Percentiles rank a stretch among this genome's conserved stretches.
Conservation (phyloP, 139 green algal species). For the Chlorella sp. region DNA sequence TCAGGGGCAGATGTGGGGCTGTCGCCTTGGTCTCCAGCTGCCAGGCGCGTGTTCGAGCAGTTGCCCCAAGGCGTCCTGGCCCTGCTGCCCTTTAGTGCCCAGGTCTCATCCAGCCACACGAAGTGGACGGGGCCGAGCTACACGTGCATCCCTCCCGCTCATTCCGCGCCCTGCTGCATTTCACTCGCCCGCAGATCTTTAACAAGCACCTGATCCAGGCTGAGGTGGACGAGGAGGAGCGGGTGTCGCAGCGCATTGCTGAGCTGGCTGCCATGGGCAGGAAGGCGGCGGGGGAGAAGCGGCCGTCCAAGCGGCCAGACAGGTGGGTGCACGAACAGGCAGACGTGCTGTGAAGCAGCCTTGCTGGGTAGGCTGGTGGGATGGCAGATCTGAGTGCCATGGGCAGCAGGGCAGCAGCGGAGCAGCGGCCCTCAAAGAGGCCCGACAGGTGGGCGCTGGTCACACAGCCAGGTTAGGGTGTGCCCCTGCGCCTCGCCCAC, state of each 20-base stretch:
- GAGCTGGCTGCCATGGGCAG: not conserved
- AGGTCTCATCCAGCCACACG: too few species aligned
- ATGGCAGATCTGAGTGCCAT: not conserved
- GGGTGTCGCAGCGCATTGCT: not conserved
- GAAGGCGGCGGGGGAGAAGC: not conserved
- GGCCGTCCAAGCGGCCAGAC: not conserved
- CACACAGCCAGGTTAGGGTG: too few species aligned
- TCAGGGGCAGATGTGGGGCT: too few species aligned
- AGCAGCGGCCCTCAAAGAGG: not conserved
- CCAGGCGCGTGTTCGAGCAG: too few species aligned
- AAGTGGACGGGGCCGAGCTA: too few species aligned
- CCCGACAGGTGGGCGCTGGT: too few species aligned
- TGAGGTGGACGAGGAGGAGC: constrained; percentile 22
- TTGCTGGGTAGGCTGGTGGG: not conserved
- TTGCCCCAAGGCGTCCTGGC: too few species aligned
- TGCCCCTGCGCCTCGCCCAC: too few species aligned
- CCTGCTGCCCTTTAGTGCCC: too few species aligned
- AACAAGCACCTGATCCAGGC: constrained; percentile 19
- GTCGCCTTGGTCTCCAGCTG: too few species aligned
- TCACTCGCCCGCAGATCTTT: not conserved
- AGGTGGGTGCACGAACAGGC: not conserved
- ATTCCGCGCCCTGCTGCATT: too few species aligned
- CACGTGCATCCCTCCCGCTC: too few species aligned
- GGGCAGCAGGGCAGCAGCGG: not conserved
- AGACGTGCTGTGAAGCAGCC: not conserved